These are phyloP conservation scores for Alternaria conjuncta DNA, from an alignment of 2,329 filamentous ascomycete genomes.

Conservation along the genomic window DNA sequence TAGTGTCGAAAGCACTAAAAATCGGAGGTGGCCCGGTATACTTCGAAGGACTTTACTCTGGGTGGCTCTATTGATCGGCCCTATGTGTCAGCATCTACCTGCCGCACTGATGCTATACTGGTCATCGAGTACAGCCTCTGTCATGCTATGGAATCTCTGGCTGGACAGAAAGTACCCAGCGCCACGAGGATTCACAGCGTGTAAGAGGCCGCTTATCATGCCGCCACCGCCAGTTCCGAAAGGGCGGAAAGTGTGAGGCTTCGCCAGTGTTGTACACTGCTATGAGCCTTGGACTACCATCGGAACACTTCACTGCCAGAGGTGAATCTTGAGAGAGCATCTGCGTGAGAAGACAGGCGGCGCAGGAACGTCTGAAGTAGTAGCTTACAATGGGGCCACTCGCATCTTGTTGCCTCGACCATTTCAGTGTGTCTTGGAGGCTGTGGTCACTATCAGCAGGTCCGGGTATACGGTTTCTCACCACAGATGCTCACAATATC, in stretches of 20 bases:
- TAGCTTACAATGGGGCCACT: neutral
- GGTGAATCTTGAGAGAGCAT: neutral
- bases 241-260: constrained; percentile 10
- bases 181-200: constrained; percentile 29
- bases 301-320: neutral
- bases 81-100: constrained; percentile 46
- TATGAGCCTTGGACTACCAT: neutral
- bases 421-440: neutral
- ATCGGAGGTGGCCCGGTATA: constrained; percentile 17
- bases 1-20: constrained; percentile 16
- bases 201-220: constrained; percentile 37
- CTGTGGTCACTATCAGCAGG: neutral
- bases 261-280: neutral
- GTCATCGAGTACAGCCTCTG: constrained; percentile 43
- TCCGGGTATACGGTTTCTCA: neutral
- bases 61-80: constrained; percentile 41
- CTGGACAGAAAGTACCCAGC: constrained; percentile 41
- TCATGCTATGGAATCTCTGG: constrained; percentile 43
- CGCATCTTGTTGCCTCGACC: neutral
- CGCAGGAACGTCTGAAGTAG: neutral
- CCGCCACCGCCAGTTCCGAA: constrained; percentile 13
- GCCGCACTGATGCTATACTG: constrained; percentile 53
- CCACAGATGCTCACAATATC: neutral
- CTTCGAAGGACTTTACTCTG: constrained; percentile 36
- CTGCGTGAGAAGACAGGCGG: neutral